Evolutionary conservation across 441 rosid genomes (phyloP), one percentile per base, ranked within the genome.

Genomic region (Omphalea diandra): DNA sequence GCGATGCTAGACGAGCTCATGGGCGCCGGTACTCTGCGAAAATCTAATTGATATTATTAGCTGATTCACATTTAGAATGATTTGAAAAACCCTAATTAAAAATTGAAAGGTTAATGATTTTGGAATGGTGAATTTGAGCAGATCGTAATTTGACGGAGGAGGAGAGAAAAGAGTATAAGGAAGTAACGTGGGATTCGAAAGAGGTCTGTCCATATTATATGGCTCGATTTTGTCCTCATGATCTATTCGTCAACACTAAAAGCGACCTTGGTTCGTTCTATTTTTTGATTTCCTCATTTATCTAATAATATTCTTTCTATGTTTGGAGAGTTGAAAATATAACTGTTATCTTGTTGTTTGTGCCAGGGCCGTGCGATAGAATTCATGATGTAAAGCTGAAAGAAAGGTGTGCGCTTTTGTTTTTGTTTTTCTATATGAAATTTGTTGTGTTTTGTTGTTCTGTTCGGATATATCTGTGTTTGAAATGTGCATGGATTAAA

Each of bases 171-270:
- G 97, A 88, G 7, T 85, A 82, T 78, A 85, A 78, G 85, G 99
- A 93, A 79, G 67, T 93, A 54, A 85, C 81, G 46, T 96, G 99
- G 99, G 94, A 96, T 67, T 97, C 93, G 17, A 91, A 87, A 83
- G 99, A 91, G 68, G 99, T 96, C n/a, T 96, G 99, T 76, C 88
- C 87, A 4, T 91, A 83, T 70, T 93, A 85, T 70, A 93, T 96
- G 99, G 97, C 95, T 84, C 86, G 97, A 9, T 93, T 96, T 75
- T 96, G 99, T 72, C 98, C 99, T 60, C 97, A 96, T 49, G 98
- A 96, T 62, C 99, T 96, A 83, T 96, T 96, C 56, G 96, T 96
- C 83, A 96, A 96, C 81, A 96, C 98, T 57, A 85, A 87, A 71
- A 96, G 99, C 75, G 99, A 95, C 81, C 95, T 95, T 62, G 98